These are phyloP conservation scores for Draba incana DNA, from an alignment of 345 rosid species.

Conservation along the genomic window DNA sequence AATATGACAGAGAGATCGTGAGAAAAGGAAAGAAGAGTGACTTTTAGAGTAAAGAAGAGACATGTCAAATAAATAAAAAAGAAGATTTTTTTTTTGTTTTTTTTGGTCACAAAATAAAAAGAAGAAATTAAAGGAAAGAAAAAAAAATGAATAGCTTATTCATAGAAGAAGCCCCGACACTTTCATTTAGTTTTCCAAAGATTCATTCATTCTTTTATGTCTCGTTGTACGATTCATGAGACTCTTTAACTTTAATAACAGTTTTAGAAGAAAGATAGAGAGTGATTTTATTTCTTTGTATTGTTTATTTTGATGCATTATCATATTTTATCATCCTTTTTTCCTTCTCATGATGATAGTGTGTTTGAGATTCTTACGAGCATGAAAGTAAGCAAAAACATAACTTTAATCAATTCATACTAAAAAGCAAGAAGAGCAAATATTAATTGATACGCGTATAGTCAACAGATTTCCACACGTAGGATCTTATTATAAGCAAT, in stretches of 20 bases:
- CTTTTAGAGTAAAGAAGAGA: constrained; percentile 40
- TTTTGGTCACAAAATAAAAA: no score
- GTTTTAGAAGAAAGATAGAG: constrained; percentile 11
- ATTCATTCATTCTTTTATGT: constrained; percentile 40
- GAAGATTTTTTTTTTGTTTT: not conserved
- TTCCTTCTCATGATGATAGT: constrained; percentile 32
- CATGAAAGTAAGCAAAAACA: constrained; percentile 43
- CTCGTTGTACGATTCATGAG: constrained; percentile 33
- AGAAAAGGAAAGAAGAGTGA: constrained; percentile 39
- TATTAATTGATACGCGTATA: constrained; percentile 25
- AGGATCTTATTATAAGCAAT: constrained; percentile 20
- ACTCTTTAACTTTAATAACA: constrained; percentile 32
- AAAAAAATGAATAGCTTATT: constrained; percentile 32
- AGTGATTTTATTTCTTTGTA: constrained; percentile 5
- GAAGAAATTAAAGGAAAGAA: no score
- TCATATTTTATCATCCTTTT: constrained; percentile 15
- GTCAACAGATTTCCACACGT: constrained; percentile 40
- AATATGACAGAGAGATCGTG: constrained; percentile 20
- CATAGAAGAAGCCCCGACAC: constrained; percentile 44
- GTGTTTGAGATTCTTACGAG: constrained; percentile 38
- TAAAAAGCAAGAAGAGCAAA: constrained; percentile 27
- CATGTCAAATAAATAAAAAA: constrained; percentile 17
- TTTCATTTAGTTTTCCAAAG: constrained; percentile 31
- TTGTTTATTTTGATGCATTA: constrained; percentile 34
- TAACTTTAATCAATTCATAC: constrained; percentile 27